Base-by-base conservation (phyloP, 768 basidiomycete species). In the Psilocybe sp. region DNA sequence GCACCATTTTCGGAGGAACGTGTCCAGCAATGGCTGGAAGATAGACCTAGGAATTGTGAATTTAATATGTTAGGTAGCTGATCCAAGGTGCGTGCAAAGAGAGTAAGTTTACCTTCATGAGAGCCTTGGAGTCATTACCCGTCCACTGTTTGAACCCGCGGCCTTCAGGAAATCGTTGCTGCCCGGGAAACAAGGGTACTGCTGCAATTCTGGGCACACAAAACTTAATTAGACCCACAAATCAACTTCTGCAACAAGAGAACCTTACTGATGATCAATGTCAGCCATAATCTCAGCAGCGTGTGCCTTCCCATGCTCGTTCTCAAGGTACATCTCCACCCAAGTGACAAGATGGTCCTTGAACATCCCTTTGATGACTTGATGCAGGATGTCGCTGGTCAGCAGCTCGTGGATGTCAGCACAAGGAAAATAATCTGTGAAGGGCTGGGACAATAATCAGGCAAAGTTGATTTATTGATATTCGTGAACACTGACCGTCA, bases 31-130 rank as follows among this genome's bases (percentile, higher is more conserved):
- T 58, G 5, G 60, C 55, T 19, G 59, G 51, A 5, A 64, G 49
- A 33, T 57, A 64, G 2, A n/a, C n/a, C n/a, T n/a, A n/a, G n/a
- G n/a, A n/a, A n/a, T n/a, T n/a, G n/a, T n/a, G n/a, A n/a, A n/a
- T n/a, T n/a, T n/a, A n/a, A n/a, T n/a, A n/a, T n/a, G n/a, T n/a
- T n/a, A n/a, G n/a, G n/a, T n/a, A n/a, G n/a, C n/a, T n/a, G n/a
- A n/a, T n/a, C n/a, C n/a, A n/a, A n/a, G n/a, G n/a, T n/a, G n/a
- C n/a, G n/a, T n/a, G n/a, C n/a, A n/a, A n/a, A n/a, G n/a, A n/a
- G n/a, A n/a, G n/a, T n/a, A n/a, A n/a, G n/a, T n/a, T n/a, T n/a
- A 70, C 67, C 65, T 69, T 71, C 66, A 70, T 71, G 0, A 69
- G 48, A 2, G 58, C 68, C 48, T 69, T 69, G 4, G 67, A 72